Base-by-base conservation (phyloP, 1,139 yeast genomes). In the Magnusiomyces fungicola region DNA sequence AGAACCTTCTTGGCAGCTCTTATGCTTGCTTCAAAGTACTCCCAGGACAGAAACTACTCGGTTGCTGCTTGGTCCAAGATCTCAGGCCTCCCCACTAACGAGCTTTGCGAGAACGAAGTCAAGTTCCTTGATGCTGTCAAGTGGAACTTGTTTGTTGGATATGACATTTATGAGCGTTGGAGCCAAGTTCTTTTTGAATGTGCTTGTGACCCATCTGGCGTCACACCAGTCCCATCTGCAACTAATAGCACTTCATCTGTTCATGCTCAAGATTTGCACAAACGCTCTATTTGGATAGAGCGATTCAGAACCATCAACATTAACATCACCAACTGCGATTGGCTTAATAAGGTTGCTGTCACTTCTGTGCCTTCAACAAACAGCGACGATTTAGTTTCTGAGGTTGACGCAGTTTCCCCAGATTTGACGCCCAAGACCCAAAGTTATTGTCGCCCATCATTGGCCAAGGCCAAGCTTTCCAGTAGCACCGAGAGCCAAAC, bases 11-110 rank as follows among this genome's bases (percentile, higher is more conserved):
- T 86, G 54, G 78, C 83, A 2, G 73, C 84, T 58, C 64, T 85
- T 48, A 82, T 85, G 50, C 69, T 85, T 45, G 81, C 92, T 1
- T 77, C 83, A 49, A 86, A 86, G 62, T 84, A 80, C 63, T 72
- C 77, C 54, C 88, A 81, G 62, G 95, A 86, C 65, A 77, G 80
- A 51, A 83, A 82, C 61, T 84, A 78, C 64, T 73, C 84, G 22
- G 74, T 83, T 56, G 73, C 73, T 56, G 78, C 85, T n/a, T 86
- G 95, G 95, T 71, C 83, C 48, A 80, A 79, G 60, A 80, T 86
- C 47, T 78, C 87, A 47, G 92, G 94, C 0, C 70, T 81, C 56
- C 58, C 73, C 45, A 58, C 73, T n/a, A 57, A 65, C 41, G 79
- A 75, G 51, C 70, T 86, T 53, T 71, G 71, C 53, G 58, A 61